Percentiles rank a stretch among this genome's conserved stretches.
phyloP scores from a whole-genome alignment of 306 rosid species.

The Cucurbita argyrosperma region DNA sequence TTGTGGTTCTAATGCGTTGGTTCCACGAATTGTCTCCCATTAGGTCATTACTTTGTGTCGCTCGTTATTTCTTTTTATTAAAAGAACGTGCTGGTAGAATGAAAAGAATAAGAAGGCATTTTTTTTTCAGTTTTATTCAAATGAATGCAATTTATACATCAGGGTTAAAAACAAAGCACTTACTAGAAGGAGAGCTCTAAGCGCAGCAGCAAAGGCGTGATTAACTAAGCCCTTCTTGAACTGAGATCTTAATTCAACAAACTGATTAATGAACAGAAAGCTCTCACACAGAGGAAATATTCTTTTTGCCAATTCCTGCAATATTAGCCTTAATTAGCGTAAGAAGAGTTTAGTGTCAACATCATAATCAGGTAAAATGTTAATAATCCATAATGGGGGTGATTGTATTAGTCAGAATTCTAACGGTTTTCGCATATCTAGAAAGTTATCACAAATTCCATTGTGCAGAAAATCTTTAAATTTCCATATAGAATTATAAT shows the following conservation, averaged over 20 bases:
- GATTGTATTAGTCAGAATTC: neutral
- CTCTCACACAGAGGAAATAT: constrained; percentile 76
- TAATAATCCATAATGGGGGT: neutral
- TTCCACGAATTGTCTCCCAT: neutral
- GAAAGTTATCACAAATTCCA: neutral
- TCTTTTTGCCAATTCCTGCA: constrained; percentile 87
- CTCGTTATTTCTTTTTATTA: neutral
- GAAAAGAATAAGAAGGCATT: neutral
- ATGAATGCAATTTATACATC: neutral
- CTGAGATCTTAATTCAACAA: constrained; percentile 82
- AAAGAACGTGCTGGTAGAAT: neutral
- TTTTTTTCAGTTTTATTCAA: neutral
- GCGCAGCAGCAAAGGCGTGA: constrained; percentile 96
- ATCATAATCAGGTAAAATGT: neutral
- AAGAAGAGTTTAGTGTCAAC: constrained; percentile 7
- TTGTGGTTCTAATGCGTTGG: neutral
- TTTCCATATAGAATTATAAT: neutral
- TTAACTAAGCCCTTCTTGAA: constrained; percentile 86
- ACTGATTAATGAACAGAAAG: constrained; percentile 61
- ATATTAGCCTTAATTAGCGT: constrained; percentile 1
- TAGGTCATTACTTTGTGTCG: neutral
- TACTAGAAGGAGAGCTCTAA: constrained; percentile 86
- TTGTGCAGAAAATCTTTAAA: neutral
- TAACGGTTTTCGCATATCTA: neutral
- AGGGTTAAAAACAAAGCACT: constrained; percentile 16